Conservation (phyloP, 2,329 filamentous ascomycete genomes). For the Alternaria sp. region DNA sequence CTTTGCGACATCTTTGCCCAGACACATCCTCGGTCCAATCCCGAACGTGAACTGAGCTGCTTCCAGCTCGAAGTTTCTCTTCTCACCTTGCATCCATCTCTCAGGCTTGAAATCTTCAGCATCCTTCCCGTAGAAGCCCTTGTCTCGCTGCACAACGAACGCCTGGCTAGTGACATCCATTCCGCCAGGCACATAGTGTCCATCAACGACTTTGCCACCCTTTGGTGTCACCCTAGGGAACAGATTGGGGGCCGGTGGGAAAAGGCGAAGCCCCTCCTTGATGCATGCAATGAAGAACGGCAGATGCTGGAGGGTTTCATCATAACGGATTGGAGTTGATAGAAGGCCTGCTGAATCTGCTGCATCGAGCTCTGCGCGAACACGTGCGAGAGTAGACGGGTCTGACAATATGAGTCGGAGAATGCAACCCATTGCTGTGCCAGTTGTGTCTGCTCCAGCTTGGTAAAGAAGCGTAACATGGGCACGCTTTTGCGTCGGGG, state of each 20-base stretch:
- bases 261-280: constrained; percentile 59
- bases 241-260: constrained; percentile 59
- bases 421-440: constrained; percentile 43
- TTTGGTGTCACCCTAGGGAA: constrained; percentile 54
- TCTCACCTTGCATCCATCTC: constrained; percentile 47
- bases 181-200: constrained; percentile 50
- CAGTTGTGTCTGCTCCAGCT: constrained; percentile 48
- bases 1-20: constrained; percentile 41
- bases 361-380: constrained; percentile 29
- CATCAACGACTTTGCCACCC: constrained; percentile 47
- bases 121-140: constrained; percentile 50
- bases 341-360: constrained; percentile 29
- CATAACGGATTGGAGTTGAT: constrained; percentile 34
- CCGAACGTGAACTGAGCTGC: constrained; percentile 42
- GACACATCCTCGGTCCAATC: constrained; percentile 34
- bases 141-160: constrained; percentile 56
- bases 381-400: constrained; percentile 21
- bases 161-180: constrained; percentile 57
- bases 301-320: constrained; percentile 40
- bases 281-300: constrained; percentile 61
- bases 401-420: constrained; percentile 36
- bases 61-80: constrained; percentile 31
- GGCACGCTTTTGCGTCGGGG: constrained; percentile 40
- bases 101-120: constrained; percentile 52
- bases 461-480: constrained; percentile 50